Percentiles rank a stretch among this genome's conserved stretches.
These are phyloP conservation scores for Pinus tabuliformis DNA, from an alignment of 75 land plant genomes.

Conservation along the genomic window DNA sequence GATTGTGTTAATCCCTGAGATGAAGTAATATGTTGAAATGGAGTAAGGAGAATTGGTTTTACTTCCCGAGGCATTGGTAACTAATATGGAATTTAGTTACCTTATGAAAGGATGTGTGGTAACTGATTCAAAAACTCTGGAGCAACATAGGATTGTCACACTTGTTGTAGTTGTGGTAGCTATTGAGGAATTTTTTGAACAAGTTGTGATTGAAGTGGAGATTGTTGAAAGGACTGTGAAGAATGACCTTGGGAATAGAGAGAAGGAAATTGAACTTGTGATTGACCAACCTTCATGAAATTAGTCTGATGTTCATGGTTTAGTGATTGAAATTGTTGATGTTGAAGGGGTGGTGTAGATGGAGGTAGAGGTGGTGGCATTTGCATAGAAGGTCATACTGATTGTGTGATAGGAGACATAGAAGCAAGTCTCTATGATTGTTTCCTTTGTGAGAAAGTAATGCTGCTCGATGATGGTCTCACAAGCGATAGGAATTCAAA, in stretches of 20 bases:
- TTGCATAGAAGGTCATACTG: not conserved
- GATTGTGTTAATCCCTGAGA: not conserved
- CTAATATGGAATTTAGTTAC: not conserved
- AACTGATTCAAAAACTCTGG: not conserved
- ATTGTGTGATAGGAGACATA: not conserved
- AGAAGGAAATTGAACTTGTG: not conserved
- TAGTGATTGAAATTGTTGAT: not conserved
- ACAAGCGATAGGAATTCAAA: slow-evolving; percentile 10
- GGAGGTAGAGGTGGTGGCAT: not conserved
- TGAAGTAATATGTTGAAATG: not conserved
- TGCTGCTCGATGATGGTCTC: slow-evolving; percentile 9
- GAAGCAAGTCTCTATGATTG: slow-evolving; percentile 3
- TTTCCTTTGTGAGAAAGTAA: slow-evolving; percentile 21
- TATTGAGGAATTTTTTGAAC: slow-evolving; percentile 16
- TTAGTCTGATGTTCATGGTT: slow-evolving; percentile 6
- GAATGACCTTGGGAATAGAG: slow-evolving; percentile 8
- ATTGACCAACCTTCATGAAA: slow-evolving; percentile 3
- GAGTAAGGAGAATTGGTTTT: slow-evolving; percentile 4
- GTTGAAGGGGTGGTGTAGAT: slow-evolving; percentile 8
- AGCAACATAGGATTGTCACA: not conserved
- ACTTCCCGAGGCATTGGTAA: not conserved
- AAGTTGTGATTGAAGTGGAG: slow-evolving; percentile 1
- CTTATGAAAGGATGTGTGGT: not conserved
- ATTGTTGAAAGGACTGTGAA: slow-evolving; percentile 17
- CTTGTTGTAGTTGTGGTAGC: slow-evolving; percentile 17